Evolutionary conservation across 1,284 basidiomycete species (phyloP).

Genomic region (Pseudozyma hubeiensis): DNA sequence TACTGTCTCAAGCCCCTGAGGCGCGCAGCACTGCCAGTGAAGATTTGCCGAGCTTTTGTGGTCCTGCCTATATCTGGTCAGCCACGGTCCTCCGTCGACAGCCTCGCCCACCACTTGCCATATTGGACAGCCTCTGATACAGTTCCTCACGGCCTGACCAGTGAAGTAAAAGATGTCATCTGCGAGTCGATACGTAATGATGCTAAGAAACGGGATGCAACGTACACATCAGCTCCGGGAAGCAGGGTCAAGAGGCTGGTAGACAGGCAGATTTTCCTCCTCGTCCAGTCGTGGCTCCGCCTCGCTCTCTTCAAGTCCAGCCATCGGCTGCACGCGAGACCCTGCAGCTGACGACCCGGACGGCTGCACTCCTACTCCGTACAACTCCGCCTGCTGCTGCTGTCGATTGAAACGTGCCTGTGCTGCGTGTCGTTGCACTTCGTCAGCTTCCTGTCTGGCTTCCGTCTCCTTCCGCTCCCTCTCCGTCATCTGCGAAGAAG

Average conservation of each 20-base stretch:
- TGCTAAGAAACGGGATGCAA: too few species aligned
- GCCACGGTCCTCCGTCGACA: slow-evolving; percentile 2
- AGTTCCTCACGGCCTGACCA: too few species aligned
- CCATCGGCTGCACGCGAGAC: slow-evolving; percentile 11
- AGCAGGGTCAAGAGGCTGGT: slow-evolving; percentile 31
- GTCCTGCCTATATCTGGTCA: not conserved
- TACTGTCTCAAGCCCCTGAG: slow-evolving; percentile 1
- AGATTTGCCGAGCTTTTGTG: slow-evolving; percentile 3
- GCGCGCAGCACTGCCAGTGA: slow-evolving; percentile 6
- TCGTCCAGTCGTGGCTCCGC: slow-evolving; percentile 27
- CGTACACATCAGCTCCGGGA: slow-evolving; percentile 7
- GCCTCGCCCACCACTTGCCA: too few species aligned
- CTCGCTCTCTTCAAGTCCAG: slow-evolving; percentile 37
- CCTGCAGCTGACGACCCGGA: slow-evolving; percentile 11
- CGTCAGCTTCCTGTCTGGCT: slow-evolving; percentile 32
- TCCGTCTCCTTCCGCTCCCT: slow-evolving; percentile 42
- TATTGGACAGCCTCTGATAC: too few species aligned
- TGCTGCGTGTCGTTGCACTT: slow-evolving; percentile 39
- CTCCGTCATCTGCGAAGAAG: slow-evolving; percentile 13
- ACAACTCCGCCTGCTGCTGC: slow-evolving; percentile 36
- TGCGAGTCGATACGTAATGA: too few species aligned
- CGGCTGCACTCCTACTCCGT: slow-evolving; percentile 19
- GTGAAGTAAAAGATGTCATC: not conserved
- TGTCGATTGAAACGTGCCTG: slow-evolving; percentile 34
- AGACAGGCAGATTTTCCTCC: slow-evolving; percentile 39